phyloP scores from a whole-genome alignment of 108 stramenopile species.

The Cyclostephanos invisitatus region DNA sequence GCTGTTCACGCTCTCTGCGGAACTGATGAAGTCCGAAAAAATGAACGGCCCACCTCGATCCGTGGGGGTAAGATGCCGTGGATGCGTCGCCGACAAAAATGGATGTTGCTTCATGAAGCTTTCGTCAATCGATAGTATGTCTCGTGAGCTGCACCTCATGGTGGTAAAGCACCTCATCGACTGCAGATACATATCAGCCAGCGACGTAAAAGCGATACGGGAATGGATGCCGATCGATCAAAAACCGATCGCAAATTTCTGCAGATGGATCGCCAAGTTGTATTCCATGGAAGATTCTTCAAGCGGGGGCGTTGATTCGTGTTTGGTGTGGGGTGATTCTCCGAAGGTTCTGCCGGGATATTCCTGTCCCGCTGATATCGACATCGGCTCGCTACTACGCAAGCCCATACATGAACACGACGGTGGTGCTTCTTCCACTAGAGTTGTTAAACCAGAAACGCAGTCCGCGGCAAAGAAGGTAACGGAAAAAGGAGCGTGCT shows the following conservation, averaged over 20 bases:
- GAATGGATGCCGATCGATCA: background rate
- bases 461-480: no score
- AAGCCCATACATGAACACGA: background rate
- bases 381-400: background rate
- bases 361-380: constrained; percentile 6
- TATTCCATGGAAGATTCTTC: constrained; percentile 3
- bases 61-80: constrained; percentile 24
- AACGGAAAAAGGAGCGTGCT: no score
- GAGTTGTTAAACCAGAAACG: background rate
- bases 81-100: constrained; percentile 19
- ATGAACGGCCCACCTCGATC: constrained; percentile 1
- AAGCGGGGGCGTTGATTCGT: background rate
- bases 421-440: background rate
- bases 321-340: constrained; percentile 7
- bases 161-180: constrained; percentile 15
- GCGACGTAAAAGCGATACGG: background rate
- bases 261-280: constrained; percentile 8
- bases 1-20: constrained; percentile 16
- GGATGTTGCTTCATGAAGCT: constrained; percentile 28
- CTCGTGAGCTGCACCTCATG: constrained; percentile 18
- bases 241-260: background rate
- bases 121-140: constrained; percentile 9
- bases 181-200: constrained; percentile 6
- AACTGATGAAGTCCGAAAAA: constrained; percentile 14
- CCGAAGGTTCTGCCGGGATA: constrained; percentile 1